Conservation (phyloP, 2,329 filamentous ascomycete genomes). For the Sporothrix sp. region DNA sequence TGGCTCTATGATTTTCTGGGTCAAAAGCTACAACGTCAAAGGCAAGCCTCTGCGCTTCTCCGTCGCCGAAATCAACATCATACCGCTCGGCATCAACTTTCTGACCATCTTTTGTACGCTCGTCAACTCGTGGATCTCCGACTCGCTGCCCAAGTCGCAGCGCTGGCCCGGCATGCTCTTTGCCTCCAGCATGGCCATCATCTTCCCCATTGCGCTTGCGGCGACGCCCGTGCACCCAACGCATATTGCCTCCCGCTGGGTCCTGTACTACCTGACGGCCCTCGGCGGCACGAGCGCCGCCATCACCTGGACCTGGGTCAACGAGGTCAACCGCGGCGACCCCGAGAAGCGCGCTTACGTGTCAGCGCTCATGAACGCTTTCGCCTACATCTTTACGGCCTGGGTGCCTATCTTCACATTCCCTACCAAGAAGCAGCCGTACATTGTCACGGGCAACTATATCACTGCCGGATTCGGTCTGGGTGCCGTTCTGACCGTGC, state of each 20-base stretch:
- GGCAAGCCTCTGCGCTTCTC: constrained; percentile 19
- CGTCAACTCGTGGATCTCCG: constrained; percentile 21
- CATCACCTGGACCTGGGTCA: constrained; percentile 23
- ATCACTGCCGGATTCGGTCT: constrained; percentile 22
- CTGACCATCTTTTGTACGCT: constrained; percentile 19
- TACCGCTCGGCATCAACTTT: constrained; percentile 22
- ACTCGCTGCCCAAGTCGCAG: constrained; percentile 19
- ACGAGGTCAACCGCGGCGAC: constrained; percentile 20
- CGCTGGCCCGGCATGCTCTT: constrained; percentile 24
- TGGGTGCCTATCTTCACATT: constrained; percentile 25
- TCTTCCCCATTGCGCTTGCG: constrained; percentile 21
- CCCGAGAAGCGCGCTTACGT: constrained; percentile 23
- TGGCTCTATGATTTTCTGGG: constrained; percentile 23
- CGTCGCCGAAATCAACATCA: constrained; percentile 22
- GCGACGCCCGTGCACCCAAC: constrained; percentile 21
- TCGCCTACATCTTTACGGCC: constrained; percentile 23
- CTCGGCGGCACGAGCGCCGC: constrained; percentile 18
- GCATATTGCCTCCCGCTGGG: constrained; percentile 18
- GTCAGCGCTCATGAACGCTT: constrained; percentile 24
- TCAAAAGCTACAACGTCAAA: constrained; percentile 22
- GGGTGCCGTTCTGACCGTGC: constrained; percentile 12
- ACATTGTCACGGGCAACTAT: constrained; percentile 23
- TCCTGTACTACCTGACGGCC: constrained; percentile 21
- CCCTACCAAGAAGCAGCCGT: constrained; percentile 23
- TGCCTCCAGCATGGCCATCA: constrained; percentile 19